Evolutionary conservation across 2,329 filamentous ascomycete genomes (phyloP).

Genomic region (Daldinia sp.): DNA sequence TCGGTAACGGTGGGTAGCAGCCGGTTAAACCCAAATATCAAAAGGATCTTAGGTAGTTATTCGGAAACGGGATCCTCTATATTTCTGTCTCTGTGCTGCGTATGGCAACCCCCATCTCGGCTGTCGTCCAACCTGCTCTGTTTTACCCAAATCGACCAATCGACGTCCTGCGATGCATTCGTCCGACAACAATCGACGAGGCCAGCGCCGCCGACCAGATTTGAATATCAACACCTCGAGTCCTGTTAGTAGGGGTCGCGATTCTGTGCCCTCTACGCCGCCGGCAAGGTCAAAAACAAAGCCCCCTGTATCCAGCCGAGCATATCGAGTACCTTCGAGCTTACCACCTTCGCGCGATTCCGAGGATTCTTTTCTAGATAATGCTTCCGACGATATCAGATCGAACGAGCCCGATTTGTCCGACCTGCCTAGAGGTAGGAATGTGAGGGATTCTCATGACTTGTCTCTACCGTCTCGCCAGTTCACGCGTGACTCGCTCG

Average conservation of each 20-base stretch:
- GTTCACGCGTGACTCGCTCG: conserved; percentile 87
- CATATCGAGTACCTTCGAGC: conserved; percentile 48
- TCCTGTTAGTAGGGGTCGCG: conserved; percentile 39
- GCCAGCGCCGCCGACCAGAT: conserved; percentile 53
- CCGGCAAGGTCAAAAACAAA: conserved; percentile 51
- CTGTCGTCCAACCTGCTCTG: conserved; percentile 42
- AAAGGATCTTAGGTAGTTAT: conserved; percentile 2
- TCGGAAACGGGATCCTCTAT: conserved; percentile 17
- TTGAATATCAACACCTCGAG: conserved; percentile 54
- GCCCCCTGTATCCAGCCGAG: conserved; percentile 52
- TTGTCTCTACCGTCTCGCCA: conserved; percentile 81
- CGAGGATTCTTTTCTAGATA: conserved; percentile 51
- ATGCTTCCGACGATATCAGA: conserved; percentile 49
- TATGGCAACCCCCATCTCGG: conserved; percentile 44
- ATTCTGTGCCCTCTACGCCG: conserved; percentile 50
- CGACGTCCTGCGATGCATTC: conserved; percentile 46
- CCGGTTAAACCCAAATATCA: conserved; percentile 2
- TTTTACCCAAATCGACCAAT: conserved; percentile 39
- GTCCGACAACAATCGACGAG: conserved; percentile 47
- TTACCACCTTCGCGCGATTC: conserved; percentile 46
- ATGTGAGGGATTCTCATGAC: conserved; percentile 79
- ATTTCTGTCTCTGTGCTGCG: conserved; percentile 39
- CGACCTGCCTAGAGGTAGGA: conserved; percentile 50
- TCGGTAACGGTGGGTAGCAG: conserved; percentile 2
- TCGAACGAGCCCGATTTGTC: conserved; percentile 49